Evolutionary conservation across 179 eudicot genomes (phyloP), one percentile per base, ranked within the genome.

Genomic region (Drosera spatulata): DNA sequence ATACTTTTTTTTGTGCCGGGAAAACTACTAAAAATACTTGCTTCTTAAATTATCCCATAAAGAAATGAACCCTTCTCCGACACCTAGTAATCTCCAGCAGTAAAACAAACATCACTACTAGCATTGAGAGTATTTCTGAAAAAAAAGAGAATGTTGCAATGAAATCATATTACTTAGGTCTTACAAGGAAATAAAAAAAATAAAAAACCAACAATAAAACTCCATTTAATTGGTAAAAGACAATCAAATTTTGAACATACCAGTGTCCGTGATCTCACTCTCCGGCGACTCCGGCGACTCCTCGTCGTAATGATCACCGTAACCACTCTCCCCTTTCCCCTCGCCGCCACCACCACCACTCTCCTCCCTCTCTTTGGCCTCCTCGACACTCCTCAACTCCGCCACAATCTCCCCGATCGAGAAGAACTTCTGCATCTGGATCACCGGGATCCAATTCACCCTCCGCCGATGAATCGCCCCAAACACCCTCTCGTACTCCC

Each of bases 361-460:
- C 42, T n/a, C 33, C 3, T 38, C 6, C 14, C 41, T 1, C 22
- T 58, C 73, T 61, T 65, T 59, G n/a, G 13, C 58, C n/a, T 12
- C 10, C 44, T 64, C 86, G 14, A 74, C 91, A 42, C 55, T 63
- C 22, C 60, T 42, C 1, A 63, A 83, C 87, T 84, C 89, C 11
- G 3, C 60, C 3, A 80, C 57, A 0, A 91, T 89, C 44, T 88
- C 95, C 4, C 89, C 80, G 33, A 85, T 81, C 14, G 98, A 77
- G 43, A 67, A 84, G 57, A 77, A 91, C 66, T 88, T 85, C 69
- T 88, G 96, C 95, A 75, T 88, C 89, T 91, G 96, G 1, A 91
- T 72, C 3, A 88, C 81, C 56, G 98, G 96, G 71, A 91, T 85
- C 98, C 98, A 91, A 52, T 85, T 88, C 72, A 91, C 2, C 56